phyloP scores from a whole-genome alignment of 2,329 filamentous ascomycete genomes.

The Phyllosticta citrichinensis region DNA sequence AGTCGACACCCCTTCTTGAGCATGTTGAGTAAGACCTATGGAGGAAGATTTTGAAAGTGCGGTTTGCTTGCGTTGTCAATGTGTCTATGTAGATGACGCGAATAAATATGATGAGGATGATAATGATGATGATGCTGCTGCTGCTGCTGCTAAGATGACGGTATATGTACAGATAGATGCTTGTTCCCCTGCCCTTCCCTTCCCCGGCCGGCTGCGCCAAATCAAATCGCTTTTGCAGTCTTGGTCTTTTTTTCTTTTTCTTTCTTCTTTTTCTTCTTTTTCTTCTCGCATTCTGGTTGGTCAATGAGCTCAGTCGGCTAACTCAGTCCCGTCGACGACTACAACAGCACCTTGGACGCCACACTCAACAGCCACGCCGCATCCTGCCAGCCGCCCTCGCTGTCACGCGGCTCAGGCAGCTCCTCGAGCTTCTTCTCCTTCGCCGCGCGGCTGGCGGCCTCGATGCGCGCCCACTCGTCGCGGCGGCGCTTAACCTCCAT shows the following conservation, averaged over 20 bases:
- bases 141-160: too few relatives aligned
- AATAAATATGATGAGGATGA: too few relatives aligned
- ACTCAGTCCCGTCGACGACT: neutral
- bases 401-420: conserved; percentile 17
- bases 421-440: conserved; percentile 13
- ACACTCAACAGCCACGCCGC: conserved; percentile 48
- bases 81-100: too few relatives aligned
- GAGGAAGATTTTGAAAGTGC: too few relatives aligned
- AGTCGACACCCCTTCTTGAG: too few relatives aligned
- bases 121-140: too few relatives aligned
- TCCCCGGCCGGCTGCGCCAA: too few relatives aligned
- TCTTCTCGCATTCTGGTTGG: neutral
- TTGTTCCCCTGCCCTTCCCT: too few relatives aligned
- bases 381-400: conserved; percentile 46
- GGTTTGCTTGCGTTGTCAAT: too few relatives aligned
- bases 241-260: neutral
- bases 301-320: neutral
- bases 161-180: too few relatives aligned
- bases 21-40: too few relatives aligned
- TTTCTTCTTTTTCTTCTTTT: neutral
- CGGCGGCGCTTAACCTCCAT: conserved; percentile 28
- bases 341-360: conserved; percentile 36
- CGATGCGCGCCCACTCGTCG: conserved; percentile 15
- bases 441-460: conserved; percentile 11
- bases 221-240: too few relatives aligned